Conservation (phyloP, 106 monocot species). For the Cymbidium sinense region DNA sequence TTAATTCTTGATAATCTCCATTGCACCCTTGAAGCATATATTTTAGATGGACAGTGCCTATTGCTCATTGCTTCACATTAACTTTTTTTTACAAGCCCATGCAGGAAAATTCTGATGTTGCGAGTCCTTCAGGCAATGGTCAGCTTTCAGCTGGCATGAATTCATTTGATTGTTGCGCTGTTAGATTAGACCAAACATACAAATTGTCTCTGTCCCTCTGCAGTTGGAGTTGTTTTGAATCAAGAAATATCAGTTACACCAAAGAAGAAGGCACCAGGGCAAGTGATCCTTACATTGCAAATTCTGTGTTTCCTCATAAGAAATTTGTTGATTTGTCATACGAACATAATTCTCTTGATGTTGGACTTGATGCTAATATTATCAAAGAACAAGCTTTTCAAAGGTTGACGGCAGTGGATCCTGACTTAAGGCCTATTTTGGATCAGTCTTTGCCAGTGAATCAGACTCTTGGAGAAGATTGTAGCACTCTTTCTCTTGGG, state of each 20-base stretch:
- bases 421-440: background rate
- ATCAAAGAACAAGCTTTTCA: background rate
- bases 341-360: constrained; percentile 8
- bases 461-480: background rate
- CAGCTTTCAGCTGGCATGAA: background rate
- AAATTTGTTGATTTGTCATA: constrained; percentile 6
- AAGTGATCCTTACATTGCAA: background rate
- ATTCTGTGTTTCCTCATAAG: constrained; percentile 6
- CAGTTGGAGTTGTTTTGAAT: background rate
- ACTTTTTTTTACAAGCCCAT: background rate
- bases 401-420: background rate
- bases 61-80: background rate
- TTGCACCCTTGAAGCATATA: background rate
- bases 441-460: background rate
- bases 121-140: background rate
- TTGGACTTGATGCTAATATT: background rate
- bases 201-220: background rate
- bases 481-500: background rate
- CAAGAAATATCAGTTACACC: background rate
- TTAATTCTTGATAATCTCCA: background rate
- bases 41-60: background rate
- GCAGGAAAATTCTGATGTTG: background rate
- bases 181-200: background rate
- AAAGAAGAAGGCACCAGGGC: background rate
- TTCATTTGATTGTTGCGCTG: background rate